These are phyloP conservation scores for Microascus cirrosus DNA, from an alignment of 2,329 filamentous ascomycete genomes.

Conservation along the genomic window DNA sequence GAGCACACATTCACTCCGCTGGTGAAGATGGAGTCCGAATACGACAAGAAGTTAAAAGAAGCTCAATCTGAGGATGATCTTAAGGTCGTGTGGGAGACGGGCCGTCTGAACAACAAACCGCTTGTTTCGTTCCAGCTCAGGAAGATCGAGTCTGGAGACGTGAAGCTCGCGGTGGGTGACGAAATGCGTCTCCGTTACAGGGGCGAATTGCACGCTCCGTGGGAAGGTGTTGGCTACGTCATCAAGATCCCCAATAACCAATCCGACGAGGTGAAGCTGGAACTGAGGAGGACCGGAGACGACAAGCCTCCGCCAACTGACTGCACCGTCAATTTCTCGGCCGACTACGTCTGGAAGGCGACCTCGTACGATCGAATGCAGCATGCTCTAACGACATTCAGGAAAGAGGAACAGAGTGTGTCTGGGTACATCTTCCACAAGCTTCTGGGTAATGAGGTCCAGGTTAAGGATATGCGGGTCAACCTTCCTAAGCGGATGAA, in stretches of 20 bases:
- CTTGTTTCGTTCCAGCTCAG: slow-evolving; percentile 90
- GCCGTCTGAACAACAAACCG: slow-evolving; percentile 86
- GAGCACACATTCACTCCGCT: slow-evolving; percentile 97
- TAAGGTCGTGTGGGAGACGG: slow-evolving; percentile 86
- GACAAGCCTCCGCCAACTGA: slow-evolving; percentile 95
- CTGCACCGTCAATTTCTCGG: slow-evolving; percentile 94
- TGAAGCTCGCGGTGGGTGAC: slow-evolving; percentile 94
- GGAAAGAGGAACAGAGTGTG: slow-evolving; percentile 94
- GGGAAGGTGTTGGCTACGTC: slow-evolving; percentile 97
- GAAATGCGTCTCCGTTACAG: slow-evolving; percentile 98
- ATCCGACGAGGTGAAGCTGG: slow-evolving; percentile 92
- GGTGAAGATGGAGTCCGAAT: slow-evolving; percentile 98
- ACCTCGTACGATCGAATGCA: slow-evolving; percentile 99
- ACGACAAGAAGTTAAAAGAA: slow-evolving; percentile 97
- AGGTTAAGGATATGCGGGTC: slow-evolving; percentile 79
- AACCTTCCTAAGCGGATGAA: slow-evolving; percentile 95
- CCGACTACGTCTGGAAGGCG: slow-evolving; percentile 98
- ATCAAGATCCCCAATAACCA: slow-evolving; percentile 99
- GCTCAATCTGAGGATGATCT: slow-evolving; percentile 95
- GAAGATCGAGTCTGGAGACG: slow-evolving; percentile 94
- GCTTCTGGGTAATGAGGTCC: slow-evolving; percentile 87
- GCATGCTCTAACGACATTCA: slow-evolving; percentile 97
- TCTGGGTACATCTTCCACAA: slow-evolving; percentile 99
- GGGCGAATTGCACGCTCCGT: slow-evolving; percentile 79
- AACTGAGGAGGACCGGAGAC: slow-evolving; percentile 86